A percentile compares a stretch with the other conserved stretches of the same genome.
phyloP scores from a whole-genome alignment of 345 rosid species.

The Pugionium dolabratum region DNA sequence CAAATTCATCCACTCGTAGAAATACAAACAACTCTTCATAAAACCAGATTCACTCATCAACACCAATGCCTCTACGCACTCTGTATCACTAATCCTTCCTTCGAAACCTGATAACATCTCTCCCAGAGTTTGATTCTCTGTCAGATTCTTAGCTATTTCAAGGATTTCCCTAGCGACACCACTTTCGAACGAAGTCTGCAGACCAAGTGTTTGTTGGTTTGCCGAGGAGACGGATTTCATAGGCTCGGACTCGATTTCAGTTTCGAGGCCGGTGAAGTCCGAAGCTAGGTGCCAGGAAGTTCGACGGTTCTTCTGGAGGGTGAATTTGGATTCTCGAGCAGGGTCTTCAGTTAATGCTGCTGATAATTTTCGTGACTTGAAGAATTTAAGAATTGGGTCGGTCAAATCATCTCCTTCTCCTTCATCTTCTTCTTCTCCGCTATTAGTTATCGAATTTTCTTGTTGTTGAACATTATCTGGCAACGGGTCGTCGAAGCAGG shows the following conservation, averaged over 20 bases:
- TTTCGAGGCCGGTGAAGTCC: constrained; percentile 29
- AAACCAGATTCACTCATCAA: constrained; percentile 62
- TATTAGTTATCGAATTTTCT: background rate
- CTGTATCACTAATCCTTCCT: constrained; percentile 45
- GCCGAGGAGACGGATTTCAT: constrained; percentile 1
- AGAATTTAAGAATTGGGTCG: constrained; percentile 71
- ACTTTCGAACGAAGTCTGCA: constrained; percentile 15
- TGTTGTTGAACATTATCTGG: constrained; percentile 2
- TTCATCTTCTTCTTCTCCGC: constrained; percentile 9
- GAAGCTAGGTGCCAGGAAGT: constrained; percentile 68
- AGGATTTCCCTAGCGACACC: constrained; percentile 53
- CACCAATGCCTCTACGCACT: constrained; percentile 60
- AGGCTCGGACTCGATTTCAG: constrained; percentile 39
- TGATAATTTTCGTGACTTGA: constrained; percentile 50
- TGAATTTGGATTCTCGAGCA: constrained; percentile 46
- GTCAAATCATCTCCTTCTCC: constrained; percentile 36
- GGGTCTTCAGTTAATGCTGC: constrained; percentile 48
- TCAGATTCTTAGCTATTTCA: constrained; percentile 51
- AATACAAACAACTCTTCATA: constrained; percentile 55
- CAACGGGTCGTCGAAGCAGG: constrained; percentile 49
- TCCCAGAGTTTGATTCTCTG: constrained; percentile 63
- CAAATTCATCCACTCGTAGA: constrained; percentile 84
- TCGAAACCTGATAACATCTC: constrained; percentile 54
- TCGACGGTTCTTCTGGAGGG: constrained; percentile 68
- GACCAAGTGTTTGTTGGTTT: constrained; percentile 34